These are phyloP conservation scores for Penicillium manginii DNA, from an alignment of 495 filamentous ascomycete genomes.

Conservation along the genomic window DNA sequence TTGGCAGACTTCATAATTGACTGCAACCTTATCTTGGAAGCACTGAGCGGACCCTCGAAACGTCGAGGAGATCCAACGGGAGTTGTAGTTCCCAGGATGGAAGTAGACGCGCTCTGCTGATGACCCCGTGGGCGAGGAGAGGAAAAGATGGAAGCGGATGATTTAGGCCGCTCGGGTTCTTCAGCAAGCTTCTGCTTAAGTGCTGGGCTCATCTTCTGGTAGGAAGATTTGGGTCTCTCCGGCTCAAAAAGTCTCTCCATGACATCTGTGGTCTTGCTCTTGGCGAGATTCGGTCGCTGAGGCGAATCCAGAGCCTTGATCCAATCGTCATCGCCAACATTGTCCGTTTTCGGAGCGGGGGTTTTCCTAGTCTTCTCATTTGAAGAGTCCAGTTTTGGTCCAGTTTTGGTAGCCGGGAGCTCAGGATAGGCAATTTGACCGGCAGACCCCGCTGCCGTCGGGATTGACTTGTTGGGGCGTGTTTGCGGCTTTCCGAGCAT, in stretches of 20 bases:
- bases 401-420: slow-evolving; percentile 49
- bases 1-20: slow-evolving; percentile 86
- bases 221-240: slow-evolving; percentile 11
- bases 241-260: slow-evolving; percentile 54
- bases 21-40: slow-evolving; percentile 84
- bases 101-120: slow-evolving; percentile 67
- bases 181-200: slow-evolving; percentile 19
- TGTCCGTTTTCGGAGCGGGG: slow-evolving; percentile 29
- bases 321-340: slow-evolving; percentile 81
- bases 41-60: slow-evolving; percentile 80
- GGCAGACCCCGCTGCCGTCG: slow-evolving; percentile 46
- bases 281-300: slow-evolving; percentile 51
- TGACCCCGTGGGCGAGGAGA: slow-evolving; percentile 52
- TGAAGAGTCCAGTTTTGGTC: slow-evolving; percentile 32
- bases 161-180: slow-evolving; percentile 41
- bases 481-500: slow-evolving; percentile 85
- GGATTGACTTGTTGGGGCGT: slow-evolving; percentile 71
- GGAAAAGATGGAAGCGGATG: slow-evolving; percentile 50
- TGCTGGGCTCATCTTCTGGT: slow-evolving; percentile 15
- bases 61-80: slow-evolving; percentile 73
- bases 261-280: slow-evolving; percentile 61
- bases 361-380: slow-evolving; percentile 33
- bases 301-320: slow-evolving; percentile 64
- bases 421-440: slow-evolving; percentile 58
- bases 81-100: slow-evolving; percentile 65